Percentiles rank a stretch among this genome's conserved stretches.
phyloP scores from a whole-genome alignment of 148 eudicot species.

The Rhododendron williamsianum region DNA sequence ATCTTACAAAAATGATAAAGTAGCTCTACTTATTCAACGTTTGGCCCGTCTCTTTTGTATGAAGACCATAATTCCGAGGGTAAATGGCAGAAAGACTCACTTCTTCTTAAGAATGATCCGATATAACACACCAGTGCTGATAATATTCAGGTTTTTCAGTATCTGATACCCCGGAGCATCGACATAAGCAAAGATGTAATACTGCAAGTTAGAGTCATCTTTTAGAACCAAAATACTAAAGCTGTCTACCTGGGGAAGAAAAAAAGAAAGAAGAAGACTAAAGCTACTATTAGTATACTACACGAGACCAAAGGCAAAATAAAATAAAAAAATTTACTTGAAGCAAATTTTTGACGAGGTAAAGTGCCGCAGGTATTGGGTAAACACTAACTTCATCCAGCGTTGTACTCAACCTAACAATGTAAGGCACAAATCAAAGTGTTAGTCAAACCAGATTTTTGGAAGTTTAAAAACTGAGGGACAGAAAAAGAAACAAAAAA shows the following conservation, averaged over 20 bases:
- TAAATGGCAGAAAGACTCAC: slow-evolving; percentile 30
- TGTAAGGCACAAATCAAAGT: not conserved
- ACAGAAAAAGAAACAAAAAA: not conserved
- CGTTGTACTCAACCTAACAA: slow-evolving; percentile 78
- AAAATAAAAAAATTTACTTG: slow-evolving; percentile 53
- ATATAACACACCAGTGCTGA: slow-evolving; percentile 88
- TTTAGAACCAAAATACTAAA: slow-evolving; percentile 12
- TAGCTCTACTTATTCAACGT: not conserved
- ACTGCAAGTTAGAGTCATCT: slow-evolving; percentile 44
- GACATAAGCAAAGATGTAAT: slow-evolving; percentile 96
- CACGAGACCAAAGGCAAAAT: not conserved
- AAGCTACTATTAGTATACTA: not conserved
- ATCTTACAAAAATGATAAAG: not conserved
- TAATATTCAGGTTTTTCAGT: slow-evolving; percentile 87
- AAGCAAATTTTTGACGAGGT: slow-evolving; percentile 85
- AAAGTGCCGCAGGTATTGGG: slow-evolving; percentile 94
- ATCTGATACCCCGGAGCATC: slow-evolving; percentile 99
- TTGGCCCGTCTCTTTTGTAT: not conserved
- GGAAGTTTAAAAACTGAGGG: not conserved
- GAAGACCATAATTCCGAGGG: not conserved
- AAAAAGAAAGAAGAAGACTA: not conserved
- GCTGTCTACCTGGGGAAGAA: not conserved
- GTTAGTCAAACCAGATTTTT: not conserved
- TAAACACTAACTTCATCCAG: slow-evolving; percentile 87
- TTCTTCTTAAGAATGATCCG: slow-evolving; percentile 83